Base-by-base conservation (phyloP, 1,284 basidiomycete genomes). In the Papiliotrema fonsecae region DNA sequence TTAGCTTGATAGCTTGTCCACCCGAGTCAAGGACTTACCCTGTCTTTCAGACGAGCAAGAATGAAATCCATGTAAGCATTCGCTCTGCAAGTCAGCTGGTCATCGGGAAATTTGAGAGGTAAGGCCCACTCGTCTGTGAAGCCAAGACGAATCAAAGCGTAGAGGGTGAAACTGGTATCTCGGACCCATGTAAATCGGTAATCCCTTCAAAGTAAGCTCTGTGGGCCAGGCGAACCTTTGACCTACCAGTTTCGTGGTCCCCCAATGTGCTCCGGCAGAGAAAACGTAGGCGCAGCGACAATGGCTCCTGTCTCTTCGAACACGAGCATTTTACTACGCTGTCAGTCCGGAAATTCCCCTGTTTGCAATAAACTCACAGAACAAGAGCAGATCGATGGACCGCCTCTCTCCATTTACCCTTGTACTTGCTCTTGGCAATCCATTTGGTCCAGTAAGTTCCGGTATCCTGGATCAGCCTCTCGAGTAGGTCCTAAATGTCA, bases 241-340 rank as follows among this genome's bases (percentile, higher is more conserved):
- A 49, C 57, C 25, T 39, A 65, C 87, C 89, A 93, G 65, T 93
- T 92, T 43, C 89, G 77, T 0, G 82, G 83, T 1, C 89, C 90
- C 0, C 88, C 88, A 30, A 94, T 87, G 57, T 83, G 86, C 67
- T 96, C 92, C 0, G 91, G 91, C 10, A 97, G 76, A 56, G 86
- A 88, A 73, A 97, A 96, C 0, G 91, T 96, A 0, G 92, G 90
- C 53, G 88, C 90, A 0, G 91, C 91, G 4, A 94, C 84, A 42
- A 93, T 86, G 1, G 91, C 91, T 24, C 89, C 69, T 0, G 67
- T 65, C 47, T 75, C 76, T 41, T 77, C 75, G 45, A 58, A 70
- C n/a, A 64, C 61, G 18, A 73, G 60, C 71, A 73, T 75, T 55
- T 74, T 74, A n/a, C 66, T 69, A 42, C 7, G 26, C 13, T 11